These are phyloP conservation scores for Rhododendron williamsianum DNA, from an alignment of 148 eudicot species.

Conservation along the genomic window DNA sequence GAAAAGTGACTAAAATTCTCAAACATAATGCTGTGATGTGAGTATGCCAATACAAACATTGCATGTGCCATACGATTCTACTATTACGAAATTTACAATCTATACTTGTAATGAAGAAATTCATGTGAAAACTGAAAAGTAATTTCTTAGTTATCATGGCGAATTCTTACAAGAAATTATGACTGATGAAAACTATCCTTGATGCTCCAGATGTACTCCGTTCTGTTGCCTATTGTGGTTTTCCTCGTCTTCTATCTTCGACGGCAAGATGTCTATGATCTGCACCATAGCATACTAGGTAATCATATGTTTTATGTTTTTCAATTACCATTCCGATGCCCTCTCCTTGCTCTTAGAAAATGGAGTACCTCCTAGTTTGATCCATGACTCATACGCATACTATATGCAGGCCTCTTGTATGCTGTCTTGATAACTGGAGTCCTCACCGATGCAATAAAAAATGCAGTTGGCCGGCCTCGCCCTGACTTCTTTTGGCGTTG, in stretches of 20 bases:
- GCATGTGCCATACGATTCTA: background rate
- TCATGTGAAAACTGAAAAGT: background rate
- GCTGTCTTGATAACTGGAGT: constrained; percentile 65
- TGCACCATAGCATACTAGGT: constrained; percentile 79
- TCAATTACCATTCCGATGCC: background rate
- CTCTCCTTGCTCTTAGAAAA: background rate
- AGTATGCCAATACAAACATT: background rate
- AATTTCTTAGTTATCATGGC: background rate
- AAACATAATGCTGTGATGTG: background rate
- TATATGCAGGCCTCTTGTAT: constrained; percentile 53
- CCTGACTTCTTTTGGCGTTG: constrained; percentile 97
- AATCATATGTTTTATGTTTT: background rate
- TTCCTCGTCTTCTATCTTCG: constrained; percentile 46
- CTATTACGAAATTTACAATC: background rate
- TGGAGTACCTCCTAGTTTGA: background rate
- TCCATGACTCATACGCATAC: background rate
- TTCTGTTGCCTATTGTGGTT: constrained; percentile 54
- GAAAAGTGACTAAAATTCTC: background rate
- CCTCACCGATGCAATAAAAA: constrained; percentile 80
- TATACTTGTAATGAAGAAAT: background rate
- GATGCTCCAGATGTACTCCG: constrained; percentile 44
- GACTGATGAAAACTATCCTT: background rate
- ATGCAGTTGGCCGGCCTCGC: constrained; percentile 87
- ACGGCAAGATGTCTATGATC: constrained; percentile 66
- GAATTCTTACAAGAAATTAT: background rate